These are phyloP conservation scores for Ramularia endophylla DNA, from an alignment of 2,329 filamentous ascomycete genomes.

Conservation along the genomic window DNA sequence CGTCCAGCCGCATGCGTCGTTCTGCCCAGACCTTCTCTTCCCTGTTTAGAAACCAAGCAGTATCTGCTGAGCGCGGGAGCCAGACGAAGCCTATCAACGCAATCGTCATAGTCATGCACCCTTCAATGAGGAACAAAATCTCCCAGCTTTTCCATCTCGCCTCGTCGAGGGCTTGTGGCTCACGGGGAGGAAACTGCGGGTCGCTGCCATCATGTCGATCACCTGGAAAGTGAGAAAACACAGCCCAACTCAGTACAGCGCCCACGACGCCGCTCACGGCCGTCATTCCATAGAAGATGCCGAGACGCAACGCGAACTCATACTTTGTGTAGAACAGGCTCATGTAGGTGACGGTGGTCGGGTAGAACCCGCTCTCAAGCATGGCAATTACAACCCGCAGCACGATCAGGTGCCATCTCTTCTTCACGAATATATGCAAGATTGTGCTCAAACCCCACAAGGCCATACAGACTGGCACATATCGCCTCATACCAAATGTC, in stretches of 20 bases:
- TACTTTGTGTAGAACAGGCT: conserved; percentile 54
- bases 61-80: conserved; percentile 45
- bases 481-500: conserved; percentile 50
- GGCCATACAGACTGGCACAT: conserved; percentile 54
- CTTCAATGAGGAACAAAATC: conserved; percentile 47
- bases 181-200: conserved; percentile 8
- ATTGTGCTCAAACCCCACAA: conserved; percentile 48
- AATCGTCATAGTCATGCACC: conserved; percentile 40
- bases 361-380: conserved; percentile 54
- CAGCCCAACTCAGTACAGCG: conserved; percentile 47
- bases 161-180: neutral
- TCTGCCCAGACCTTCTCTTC: conserved; percentile 44
- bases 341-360: conserved; percentile 53
- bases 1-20: conserved; percentile 35
- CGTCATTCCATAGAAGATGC: conserved; percentile 53
- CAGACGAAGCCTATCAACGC: conserved; percentile 45
- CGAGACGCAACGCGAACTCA: conserved; percentile 50
- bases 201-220: conserved; percentile 6
- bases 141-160: conserved; percentile 44
- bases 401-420: conserved; percentile 43
- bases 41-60: conserved; percentile 47
- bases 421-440: conserved; percentile 42
- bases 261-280: conserved; percentile 52
- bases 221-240: conserved; percentile 40
- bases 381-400: conserved; percentile 43